Evolutionary conservation across 2,329 filamentous ascomycete species (phyloP), one percentile per base, ranked within the genome.

Genomic region (Sporothrix globosa): DNA sequence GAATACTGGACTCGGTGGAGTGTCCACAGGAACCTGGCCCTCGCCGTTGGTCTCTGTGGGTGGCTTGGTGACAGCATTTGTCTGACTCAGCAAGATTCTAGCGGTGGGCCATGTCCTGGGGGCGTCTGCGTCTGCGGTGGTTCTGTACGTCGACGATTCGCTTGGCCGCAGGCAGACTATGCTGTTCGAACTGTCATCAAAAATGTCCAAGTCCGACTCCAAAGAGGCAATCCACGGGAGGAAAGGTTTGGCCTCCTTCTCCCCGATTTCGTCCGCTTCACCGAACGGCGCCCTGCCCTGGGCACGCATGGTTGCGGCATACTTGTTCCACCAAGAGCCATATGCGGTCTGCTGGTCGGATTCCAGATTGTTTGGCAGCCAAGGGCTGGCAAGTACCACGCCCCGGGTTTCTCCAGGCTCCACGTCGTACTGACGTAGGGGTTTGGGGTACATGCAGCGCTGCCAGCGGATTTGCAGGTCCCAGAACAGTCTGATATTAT

Each of bases 1-100:
- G 87, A 78, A 84, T 85, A 88, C 4, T 44, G 34, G 34, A n/a
- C 17, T 85, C 85, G 4, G 52, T 14, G 13, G 10, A 1, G 9
- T 44, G 41, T 17, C 14, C 11, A 13, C 41, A 13, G 11, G 14
- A 44, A 13, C 11, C 3, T 13, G 11, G 11, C 41, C 41, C 41
- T 13, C 41, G 41, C 3, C 9, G 41, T 13, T 5, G 41, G 41
- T 13, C 11, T 44, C 14, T 44, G 41, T 13, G 41, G 41, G 41
- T 34, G 34, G 4, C 30, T 30, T 30, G 13, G 41, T 10, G 39
- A 41, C 39, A 41, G 39, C n/a, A n/a, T n/a, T n/a, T n/a, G n/a
- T n/a, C n/a, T n/a, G n/a, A n/a, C n/a, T n/a, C n/a, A n/a, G 30
- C 30, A 5, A 30, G 30, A 5, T 30, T 30, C 30, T 30, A 30